Evolutionary conservation across 208 protist genomes (phyloP).

Genomic region (Borovskyia barvae): DNA sequence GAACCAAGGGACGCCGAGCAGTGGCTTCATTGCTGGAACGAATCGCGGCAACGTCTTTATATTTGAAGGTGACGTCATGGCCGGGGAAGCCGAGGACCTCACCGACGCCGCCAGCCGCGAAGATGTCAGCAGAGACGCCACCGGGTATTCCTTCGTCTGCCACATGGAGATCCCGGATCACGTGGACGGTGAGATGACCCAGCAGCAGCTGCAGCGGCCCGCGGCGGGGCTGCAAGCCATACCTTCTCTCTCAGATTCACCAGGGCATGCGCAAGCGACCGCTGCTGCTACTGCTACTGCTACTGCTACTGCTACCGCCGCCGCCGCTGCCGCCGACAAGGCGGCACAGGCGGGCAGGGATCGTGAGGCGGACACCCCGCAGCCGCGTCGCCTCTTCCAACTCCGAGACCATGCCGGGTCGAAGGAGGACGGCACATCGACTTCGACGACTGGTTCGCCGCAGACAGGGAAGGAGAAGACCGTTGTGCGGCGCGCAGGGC

Average conservation of each 20-base stretch:
- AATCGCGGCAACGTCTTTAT: slow-evolving; percentile 65
- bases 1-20: background rate
- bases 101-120: background rate
- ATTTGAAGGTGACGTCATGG: slow-evolving; percentile 47
- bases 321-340: background rate
- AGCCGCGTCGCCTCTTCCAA: slow-evolving; percentile 14
- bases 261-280: background rate
- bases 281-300: background rate
- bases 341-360: too few species aligned
- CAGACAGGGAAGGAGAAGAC: too few species aligned
- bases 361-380: too few species aligned
- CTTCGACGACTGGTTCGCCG: background rate
- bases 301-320: background rate
- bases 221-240: background rate
- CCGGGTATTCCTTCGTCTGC: slow-evolving; percentile 20
- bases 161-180: slow-evolving; percentile 18
- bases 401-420: background rate
- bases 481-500: too few species aligned
- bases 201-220: background rate
- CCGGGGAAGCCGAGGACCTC: background rate
- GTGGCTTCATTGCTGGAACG: slow-evolving; percentile 75
- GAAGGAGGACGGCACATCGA: background rate
- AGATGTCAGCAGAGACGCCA: background rate
- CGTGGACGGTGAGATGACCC: slow-evolving; percentile 11
- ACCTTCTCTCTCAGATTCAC: background rate